Base-by-base conservation (phyloP, 768 basidiomycete species). In the Boletus tylopilopsis region DNA sequence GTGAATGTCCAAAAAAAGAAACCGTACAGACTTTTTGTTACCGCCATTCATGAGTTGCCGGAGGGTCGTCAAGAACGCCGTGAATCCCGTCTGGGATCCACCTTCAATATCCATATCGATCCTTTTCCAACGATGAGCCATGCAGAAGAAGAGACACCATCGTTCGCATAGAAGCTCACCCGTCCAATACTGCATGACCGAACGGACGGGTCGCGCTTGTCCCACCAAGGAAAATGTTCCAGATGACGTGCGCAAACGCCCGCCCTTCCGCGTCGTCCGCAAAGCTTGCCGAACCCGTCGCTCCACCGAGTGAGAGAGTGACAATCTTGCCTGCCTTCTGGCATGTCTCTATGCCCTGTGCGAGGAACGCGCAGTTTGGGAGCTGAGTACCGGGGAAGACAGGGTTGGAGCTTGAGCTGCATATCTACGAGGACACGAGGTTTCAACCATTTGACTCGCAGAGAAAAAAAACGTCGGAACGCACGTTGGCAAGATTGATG, bases 211-310 rank as follows among this genome's bases (percentile, higher is more conserved):
- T 85, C 22, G 61, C 64, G 49, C 78, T 81, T 3, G 74, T 70
- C 13, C 85, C 85, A 23, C 85, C 87, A 18, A 90, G 70, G 66
- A 88, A 87, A 42, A 86, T 50, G 37, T 69, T 49, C 87, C 87
- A 90, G 39, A 90, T 80, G 0, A 76, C 81, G 33, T 82, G 74
- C 0, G 81, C 86, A 63, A 85, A 89, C 1, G 71, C 61, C 19
- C 67, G 61, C 2, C 82, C 87, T 56, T 87, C 76, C 2, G 70
- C 66, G 47, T 81, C 84, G 33, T 77, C 74, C 33, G 71, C 59
- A 61, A 88, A 88, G 8, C 79, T 78, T 18, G 79, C 79, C 7
- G 76, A 72, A 18, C 85, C 87, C 5, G 78, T 79, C 3, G 81
- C 83, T 19, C 84, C 83, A 29, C 84, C 82, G n/a, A 83, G 67